A percentile compares a stretch with the other conserved stretches of the same genome.
Evolutionary conservation across 345 rosid species (phyloP).

Genomic region (Sisymbrium irio): DNA sequence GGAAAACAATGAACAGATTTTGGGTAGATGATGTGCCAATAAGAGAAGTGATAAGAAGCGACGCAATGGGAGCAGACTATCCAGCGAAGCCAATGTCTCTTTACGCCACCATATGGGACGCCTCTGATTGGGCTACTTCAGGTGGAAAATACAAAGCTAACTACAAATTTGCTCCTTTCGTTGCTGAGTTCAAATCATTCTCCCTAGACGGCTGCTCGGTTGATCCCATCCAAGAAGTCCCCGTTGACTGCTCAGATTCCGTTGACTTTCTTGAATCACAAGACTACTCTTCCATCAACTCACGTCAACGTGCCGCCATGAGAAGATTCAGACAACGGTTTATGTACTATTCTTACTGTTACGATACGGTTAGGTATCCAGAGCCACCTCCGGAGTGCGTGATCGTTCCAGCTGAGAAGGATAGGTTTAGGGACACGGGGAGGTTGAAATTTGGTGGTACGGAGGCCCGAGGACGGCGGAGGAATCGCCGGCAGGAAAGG

Average conservation of each 20-base stretch:
- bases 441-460: slow-evolving; percentile 75
- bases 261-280: slow-evolving; percentile 38
- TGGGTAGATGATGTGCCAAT: slow-evolving; percentile 86
- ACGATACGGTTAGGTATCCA: slow-evolving; percentile 60
- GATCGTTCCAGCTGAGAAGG: slow-evolving; percentile 46
- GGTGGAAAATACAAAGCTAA: slow-evolving; percentile 77
- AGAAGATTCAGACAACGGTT: slow-evolving; percentile 60
- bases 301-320: slow-evolving; percentile 51
- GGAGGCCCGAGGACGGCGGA: slow-evolving; percentile 26
- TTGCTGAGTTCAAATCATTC: slow-evolving; percentile 63
- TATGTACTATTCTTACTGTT: slow-evolving; percentile 92
- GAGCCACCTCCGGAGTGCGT: slow-evolving; percentile 63
- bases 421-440: slow-evolving; percentile 61
- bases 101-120: slow-evolving; percentile 98
- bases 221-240: slow-evolving; percentile 57
- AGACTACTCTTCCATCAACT: slow-evolving; percentile 45
- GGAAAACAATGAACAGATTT: slow-evolving; percentile 47
- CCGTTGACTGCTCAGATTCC: slow-evolving; percentile 35
- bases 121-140: slow-evolving; percentile 85
- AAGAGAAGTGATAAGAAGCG: slow-evolving; percentile 60
- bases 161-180: slow-evolving; percentile 73
- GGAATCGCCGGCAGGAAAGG: slow-evolving; percentile 36
- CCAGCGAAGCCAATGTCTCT: slow-evolving; percentile 88
- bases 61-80: slow-evolving; percentile 73
- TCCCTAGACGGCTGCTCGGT: slow-evolving; percentile 67